These are phyloP conservation scores for Macroventuria anomochaeta DNA, from an alignment of 2,329 filamentous ascomycete genomes.

Conservation along the genomic window DNA sequence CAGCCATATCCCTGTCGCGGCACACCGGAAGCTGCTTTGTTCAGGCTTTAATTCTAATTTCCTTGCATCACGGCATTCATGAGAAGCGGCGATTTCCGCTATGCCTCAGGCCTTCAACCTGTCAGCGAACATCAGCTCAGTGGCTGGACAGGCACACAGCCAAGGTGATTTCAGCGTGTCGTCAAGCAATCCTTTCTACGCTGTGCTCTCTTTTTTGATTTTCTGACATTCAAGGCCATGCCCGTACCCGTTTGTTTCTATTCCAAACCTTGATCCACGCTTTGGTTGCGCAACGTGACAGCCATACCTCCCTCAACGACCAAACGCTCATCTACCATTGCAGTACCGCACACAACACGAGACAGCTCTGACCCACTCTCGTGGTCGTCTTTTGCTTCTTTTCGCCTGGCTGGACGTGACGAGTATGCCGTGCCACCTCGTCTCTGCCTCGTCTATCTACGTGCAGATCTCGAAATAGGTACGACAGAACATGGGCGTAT, in stretches of 20 bases:
- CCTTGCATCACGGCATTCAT: not conserved
- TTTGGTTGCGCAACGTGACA: conserved; percentile 28
- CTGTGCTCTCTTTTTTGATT: not conserved
- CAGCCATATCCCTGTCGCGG: conserved; percentile 17
- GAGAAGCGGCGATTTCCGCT: conserved; percentile 6
- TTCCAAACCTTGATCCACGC: not conserved
- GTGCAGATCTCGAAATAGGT: conserved; percentile 37
- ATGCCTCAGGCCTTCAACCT: not conserved
- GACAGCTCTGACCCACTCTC: conserved; percentile 14
- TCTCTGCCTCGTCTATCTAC: conserved; percentile 24
- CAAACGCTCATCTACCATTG: not conserved
- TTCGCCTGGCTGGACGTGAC: conserved; percentile 11
- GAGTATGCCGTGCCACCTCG: conserved; percentile 26
- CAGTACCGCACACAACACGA: conserved; percentile 15
- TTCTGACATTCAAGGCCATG: not conserved
- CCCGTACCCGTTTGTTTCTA: not conserved
- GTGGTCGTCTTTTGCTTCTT: conserved; percentile 4
- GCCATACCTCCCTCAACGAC: conserved; percentile 22
- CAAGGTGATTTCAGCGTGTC: not conserved
- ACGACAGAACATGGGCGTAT: conserved; percentile 34
- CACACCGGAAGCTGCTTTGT: conserved; percentile 7
- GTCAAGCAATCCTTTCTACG: not conserved
- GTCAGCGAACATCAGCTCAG: not conserved
- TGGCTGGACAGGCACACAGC: not conserved
- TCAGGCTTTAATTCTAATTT: not conserved